phyloP scores from a whole-genome alignment of 495 filamentous ascomycete genomes.

The Talaromyces wortmannii region DNA sequence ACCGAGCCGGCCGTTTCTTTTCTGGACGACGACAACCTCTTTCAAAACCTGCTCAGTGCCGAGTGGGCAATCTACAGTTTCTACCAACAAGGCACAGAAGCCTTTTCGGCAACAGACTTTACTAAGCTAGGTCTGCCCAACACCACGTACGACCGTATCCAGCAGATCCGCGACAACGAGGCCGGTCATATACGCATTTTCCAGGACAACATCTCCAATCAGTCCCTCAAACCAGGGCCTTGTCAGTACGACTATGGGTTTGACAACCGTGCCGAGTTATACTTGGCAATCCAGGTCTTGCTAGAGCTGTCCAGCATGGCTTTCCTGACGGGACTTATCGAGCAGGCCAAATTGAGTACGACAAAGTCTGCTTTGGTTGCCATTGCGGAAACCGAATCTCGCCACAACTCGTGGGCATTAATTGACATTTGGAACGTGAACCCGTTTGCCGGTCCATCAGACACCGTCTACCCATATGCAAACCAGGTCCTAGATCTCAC shows the following conservation, averaged over 20 bases:
- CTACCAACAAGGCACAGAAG: conserved; percentile 44
- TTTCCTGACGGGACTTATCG: conserved; percentile 43
- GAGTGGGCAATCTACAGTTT: conserved; percentile 51
- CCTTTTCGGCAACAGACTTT: conserved; percentile 34
- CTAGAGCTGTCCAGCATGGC: conserved; percentile 49
- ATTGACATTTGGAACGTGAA: conserved; percentile 42
- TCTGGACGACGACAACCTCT: conserved; percentile 33
- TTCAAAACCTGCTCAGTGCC: conserved; percentile 47
- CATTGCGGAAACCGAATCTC: conserved; percentile 40
- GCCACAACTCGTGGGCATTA: conserved; percentile 43
- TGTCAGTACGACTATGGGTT: conserved; percentile 42
- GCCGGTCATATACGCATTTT: conserved; percentile 51
- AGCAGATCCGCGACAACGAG: conserved; percentile 50
- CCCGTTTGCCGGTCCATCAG: conserved; percentile 42
- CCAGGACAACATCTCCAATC: conserved; percentile 42
- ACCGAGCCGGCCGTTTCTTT: conserved; percentile 11
- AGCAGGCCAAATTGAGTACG: conserved; percentile 25
- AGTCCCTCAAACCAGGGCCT: conserved; percentile 43
- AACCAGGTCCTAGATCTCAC: conserved; percentile 47
- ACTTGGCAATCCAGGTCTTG: conserved; percentile 36
- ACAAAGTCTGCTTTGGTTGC: conserved; percentile 38
- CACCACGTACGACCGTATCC: conserved; percentile 40
- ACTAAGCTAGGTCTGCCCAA: conserved; percentile 31
- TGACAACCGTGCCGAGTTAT: conserved; percentile 22
- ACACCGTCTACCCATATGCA: conserved; percentile 47